phyloP scores from a whole-genome alignment of 2,329 filamentous ascomycete species.

The Domatiomyces globalis region DNA sequence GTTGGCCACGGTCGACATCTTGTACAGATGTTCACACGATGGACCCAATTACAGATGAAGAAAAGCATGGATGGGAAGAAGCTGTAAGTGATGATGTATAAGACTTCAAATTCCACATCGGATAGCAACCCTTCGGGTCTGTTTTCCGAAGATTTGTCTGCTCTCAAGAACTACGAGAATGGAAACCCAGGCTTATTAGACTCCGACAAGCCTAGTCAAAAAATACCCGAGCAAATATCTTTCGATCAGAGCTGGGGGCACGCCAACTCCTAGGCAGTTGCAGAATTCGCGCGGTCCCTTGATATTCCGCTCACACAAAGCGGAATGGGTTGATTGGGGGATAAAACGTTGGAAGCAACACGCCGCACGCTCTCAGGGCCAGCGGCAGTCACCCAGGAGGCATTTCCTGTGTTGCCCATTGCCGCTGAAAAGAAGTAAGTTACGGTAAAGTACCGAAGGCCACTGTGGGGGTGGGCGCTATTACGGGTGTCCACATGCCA shows the following conservation, averaged over 20 bases:
- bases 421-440: not conserved
- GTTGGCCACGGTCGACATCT: not conserved
- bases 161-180: not conserved
- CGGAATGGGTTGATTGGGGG: not conserved
- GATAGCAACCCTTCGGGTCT: not conserved
- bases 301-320: not conserved
- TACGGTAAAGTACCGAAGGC: not conserved
- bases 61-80: not conserved
- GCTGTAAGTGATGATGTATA: not conserved
- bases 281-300: not conserved
- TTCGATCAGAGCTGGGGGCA: not conserved
- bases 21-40: not conserved
- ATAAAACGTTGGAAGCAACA: not conserved
- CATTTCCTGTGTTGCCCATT: not conserved
- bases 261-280: not conserved
- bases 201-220: not conserved
- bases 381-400: not conserved
- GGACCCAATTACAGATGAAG: not conserved
- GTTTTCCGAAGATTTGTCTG: not conserved
- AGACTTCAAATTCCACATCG: not conserved
- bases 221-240: not conserved
- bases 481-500: not conserved
- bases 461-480: not conserved
- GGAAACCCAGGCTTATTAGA: not conserved
- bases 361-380: too few relatives aligned